A percentile compares a stretch with the other conserved stretches of the same genome.
phyloP scores from a whole-genome alignment of 2,329 filamentous ascomycete species.

The Penicillium griseofulvum region DNA sequence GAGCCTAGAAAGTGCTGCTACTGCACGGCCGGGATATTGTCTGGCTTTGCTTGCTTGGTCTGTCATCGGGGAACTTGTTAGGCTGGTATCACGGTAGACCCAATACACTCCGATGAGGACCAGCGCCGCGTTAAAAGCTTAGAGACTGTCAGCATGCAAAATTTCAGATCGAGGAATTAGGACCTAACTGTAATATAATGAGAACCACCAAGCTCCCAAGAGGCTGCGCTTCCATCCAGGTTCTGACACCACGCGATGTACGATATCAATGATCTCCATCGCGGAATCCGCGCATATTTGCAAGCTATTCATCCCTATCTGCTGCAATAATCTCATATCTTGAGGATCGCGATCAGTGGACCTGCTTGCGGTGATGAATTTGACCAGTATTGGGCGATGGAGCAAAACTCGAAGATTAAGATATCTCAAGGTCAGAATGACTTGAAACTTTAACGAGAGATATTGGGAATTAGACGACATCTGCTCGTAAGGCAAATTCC shows the following conservation, averaged over 20 bases:
- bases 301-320: constrained; percentile 35
- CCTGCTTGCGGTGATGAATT: constrained; percentile 33
- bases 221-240: constrained; percentile 22
- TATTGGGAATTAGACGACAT: background rate
- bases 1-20: constrained; percentile 22
- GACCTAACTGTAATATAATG: constrained; percentile 34
- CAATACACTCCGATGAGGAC: constrained; percentile 27
- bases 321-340: constrained; percentile 27
- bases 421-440: constrained; percentile 47
- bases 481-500: background rate
- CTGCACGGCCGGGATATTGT: constrained; percentile 21
- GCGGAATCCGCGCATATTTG: constrained; percentile 34
- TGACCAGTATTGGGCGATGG: constrained; percentile 43
- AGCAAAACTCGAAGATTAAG: constrained; percentile 43
- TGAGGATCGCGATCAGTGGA: constrained; percentile 5
- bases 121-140: constrained; percentile 36
- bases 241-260: constrained; percentile 19
- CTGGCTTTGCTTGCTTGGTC: background rate
- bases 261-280: constrained; percentile 28
- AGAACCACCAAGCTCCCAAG: constrained; percentile 34
- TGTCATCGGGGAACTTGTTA: background rate
- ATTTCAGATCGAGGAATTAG: background rate
- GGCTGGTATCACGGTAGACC: constrained; percentile 7
- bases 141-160: background rate
- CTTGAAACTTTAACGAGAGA: constrained; percentile 33